These are phyloP conservation scores for Penicillium hordei DNA, from an alignment of 2,329 filamentous ascomycete species.

Conservation along the genomic window DNA sequence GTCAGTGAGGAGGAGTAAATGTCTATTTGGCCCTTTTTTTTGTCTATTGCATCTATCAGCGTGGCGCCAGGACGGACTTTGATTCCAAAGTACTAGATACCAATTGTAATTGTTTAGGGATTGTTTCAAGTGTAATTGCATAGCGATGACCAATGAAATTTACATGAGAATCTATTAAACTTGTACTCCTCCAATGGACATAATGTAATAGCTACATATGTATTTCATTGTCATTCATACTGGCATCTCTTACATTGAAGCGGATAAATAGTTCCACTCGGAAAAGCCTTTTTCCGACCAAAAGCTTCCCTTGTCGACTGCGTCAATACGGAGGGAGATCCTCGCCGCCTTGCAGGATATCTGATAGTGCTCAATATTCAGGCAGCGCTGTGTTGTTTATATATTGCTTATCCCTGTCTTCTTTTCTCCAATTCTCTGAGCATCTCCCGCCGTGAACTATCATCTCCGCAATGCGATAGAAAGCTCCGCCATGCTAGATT, in stretches of 20 bases:
- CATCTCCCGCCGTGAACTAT: not conserved
- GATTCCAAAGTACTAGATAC: slow-evolving; percentile 10
- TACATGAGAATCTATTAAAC: not conserved
- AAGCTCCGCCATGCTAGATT: slow-evolving; percentile 11
- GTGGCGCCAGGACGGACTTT: slow-evolving; percentile 9
- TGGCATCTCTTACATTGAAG: not conserved
- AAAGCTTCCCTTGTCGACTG: slow-evolving; percentile 5
- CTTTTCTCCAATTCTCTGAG: not conserved
- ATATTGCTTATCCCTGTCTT: not conserved
- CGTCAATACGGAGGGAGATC: slow-evolving; percentile 4
- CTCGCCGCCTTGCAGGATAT: not conserved
- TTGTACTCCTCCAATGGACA: not conserved
- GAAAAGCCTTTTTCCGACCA: not conserved
- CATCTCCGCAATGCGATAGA: slow-evolving; percentile 4
- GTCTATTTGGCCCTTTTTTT: not conserved
- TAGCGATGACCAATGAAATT: not conserved
- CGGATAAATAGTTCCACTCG: not conserved
- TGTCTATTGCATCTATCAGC: slow-evolving; percentile 13
- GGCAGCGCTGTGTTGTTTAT: not conserved
- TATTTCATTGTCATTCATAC: not conserved
- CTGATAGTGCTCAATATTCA: not conserved
- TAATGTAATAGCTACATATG: not conserved
- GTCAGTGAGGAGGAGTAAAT: slow-evolving; percentile 65
- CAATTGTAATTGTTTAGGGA: slow-evolving; percentile 10
- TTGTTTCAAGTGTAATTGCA: not conserved